These are phyloP conservation scores for Botryococcus braunii DNA, from an alignment of 163 green algal species.

Conservation along the genomic window DNA sequence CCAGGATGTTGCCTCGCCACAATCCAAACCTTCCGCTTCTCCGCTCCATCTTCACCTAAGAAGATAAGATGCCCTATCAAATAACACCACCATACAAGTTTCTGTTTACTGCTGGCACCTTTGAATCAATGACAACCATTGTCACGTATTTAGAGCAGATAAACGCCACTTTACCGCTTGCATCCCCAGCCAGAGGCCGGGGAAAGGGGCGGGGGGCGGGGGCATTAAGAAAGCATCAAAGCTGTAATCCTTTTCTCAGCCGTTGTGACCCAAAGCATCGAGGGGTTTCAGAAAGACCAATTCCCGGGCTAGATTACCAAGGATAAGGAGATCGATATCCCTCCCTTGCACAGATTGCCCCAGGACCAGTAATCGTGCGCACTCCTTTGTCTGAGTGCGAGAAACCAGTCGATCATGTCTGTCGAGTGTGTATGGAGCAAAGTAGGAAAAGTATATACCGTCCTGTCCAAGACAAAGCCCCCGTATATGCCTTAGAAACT, in stretches of 20 bases:
- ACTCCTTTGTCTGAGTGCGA: slow-evolving; percentile 18
- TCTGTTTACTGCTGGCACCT: not conserved
- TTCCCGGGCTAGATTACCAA: not conserved
- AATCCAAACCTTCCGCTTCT: slow-evolving; percentile 50
- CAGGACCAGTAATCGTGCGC: slow-evolving; percentile 30
- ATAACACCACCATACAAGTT: too few species aligned
- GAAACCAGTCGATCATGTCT: slow-evolving; percentile 47
- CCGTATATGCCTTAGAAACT: too few species aligned
- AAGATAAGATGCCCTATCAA: too few species aligned
- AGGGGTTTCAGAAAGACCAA: not conserved
- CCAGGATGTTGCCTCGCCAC: slow-evolving; percentile 64
- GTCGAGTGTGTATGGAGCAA: slow-evolving; percentile 57
- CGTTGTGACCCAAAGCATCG: not conserved
- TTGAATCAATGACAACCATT: not conserved
- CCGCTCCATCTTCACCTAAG: slow-evolving; percentile 1
- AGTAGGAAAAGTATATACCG: slow-evolving; percentile 59
- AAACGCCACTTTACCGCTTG: not conserved
- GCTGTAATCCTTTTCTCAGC: not conserved
- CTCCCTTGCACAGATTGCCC: slow-evolving; percentile 43
- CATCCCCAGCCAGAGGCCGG: not conserved
- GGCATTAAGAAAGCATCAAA: not conserved
- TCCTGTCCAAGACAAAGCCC: slow-evolving; percentile 40
- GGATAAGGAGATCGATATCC: slow-evolving; percentile 34
- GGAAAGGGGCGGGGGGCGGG: not conserved
- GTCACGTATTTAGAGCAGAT: not conserved